Percentiles rank a stretch among this genome's conserved stretches.
These are phyloP conservation scores for Colletotrichum sp. DNA, from an alignment of 2,329 filamentous ascomycete genomes.

Conservation along the genomic window DNA sequence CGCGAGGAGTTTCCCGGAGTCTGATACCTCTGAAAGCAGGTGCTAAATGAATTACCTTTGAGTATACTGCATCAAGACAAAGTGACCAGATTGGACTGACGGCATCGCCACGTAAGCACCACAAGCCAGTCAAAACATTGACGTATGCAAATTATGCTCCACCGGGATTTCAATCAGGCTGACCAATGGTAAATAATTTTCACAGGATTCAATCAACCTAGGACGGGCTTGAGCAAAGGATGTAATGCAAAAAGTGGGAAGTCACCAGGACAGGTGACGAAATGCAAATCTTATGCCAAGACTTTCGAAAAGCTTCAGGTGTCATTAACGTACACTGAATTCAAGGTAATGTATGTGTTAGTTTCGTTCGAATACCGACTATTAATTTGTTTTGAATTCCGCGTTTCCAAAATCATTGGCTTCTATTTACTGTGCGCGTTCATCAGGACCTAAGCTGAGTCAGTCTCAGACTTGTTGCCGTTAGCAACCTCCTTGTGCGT, in stretches of 20 bases:
- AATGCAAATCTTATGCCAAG: background rate
- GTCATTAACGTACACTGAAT: background rate
- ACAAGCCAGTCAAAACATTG: background rate
- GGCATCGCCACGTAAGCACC: no score
- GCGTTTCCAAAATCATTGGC: background rate
- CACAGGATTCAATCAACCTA: background rate
- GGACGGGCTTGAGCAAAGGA: background rate
- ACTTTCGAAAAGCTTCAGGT: background rate
- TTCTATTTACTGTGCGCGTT: background rate
- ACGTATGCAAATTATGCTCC: background rate
- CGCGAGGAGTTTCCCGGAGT: no score
- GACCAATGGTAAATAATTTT: background rate
- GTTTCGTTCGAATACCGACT: background rate
- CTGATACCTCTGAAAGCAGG: no score
- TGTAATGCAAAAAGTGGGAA: background rate
- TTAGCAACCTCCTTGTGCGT: conserved; percentile 4
- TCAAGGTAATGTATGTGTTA: background rate
- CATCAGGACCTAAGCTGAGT: background rate
- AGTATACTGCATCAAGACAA: background rate
- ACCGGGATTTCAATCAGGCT: background rate
- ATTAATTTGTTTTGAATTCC: background rate
- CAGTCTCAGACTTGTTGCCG: background rate
- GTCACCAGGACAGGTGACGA: background rate
- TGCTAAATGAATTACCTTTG: background rate
- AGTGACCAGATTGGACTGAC: no score